These are phyloP conservation scores for Pseudonitzschia multiseries DNA, from an alignment of 108 stramenopile species.

Conservation along the genomic window DNA sequence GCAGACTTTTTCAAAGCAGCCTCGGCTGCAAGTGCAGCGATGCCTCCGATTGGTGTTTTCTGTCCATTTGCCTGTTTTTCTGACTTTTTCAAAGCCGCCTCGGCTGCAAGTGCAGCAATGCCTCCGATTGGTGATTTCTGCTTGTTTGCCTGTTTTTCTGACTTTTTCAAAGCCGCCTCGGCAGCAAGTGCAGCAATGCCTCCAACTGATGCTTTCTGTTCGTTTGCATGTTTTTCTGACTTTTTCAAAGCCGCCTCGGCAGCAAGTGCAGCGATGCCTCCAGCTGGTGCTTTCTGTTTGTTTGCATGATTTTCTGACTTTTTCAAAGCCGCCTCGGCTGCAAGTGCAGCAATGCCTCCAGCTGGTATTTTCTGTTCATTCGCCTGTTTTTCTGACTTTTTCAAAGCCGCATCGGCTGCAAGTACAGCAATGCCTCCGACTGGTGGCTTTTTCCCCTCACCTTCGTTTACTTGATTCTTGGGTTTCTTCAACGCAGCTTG, in stretches of 20 bases:
- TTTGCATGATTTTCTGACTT: neutral
- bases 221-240: neutral
- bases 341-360: slow-evolving; percentile 25
- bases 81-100: slow-evolving; percentile 11
- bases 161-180: slow-evolving; percentile 8
- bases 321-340: slow-evolving; percentile 11
- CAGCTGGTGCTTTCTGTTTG: neutral
- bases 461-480: neutral
- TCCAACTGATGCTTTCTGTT: neutral
- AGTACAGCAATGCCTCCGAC: slow-evolving; percentile 39
- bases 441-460: neutral
- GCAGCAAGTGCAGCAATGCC: slow-evolving; percentile 24
- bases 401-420: slow-evolving; percentile 28
- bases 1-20: slow-evolving; percentile 6
- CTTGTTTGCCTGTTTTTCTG: neutral
- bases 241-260: slow-evolving; percentile 11
- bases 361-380: neutral
- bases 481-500: slow-evolving; percentile 18
- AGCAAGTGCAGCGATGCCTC: slow-evolving; percentile 23
- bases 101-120: slow-evolving; percentile 17
- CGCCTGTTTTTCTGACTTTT: neutral
- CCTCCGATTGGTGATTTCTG: neutral
- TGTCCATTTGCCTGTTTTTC: neutral
- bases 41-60: neutral
- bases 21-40: slow-evolving; percentile 19